Evolutionary conservation across 345 rosid species (phyloP), one percentile per base, ranked within the genome.

Genomic region (Ailanthus altissimus): DNA sequence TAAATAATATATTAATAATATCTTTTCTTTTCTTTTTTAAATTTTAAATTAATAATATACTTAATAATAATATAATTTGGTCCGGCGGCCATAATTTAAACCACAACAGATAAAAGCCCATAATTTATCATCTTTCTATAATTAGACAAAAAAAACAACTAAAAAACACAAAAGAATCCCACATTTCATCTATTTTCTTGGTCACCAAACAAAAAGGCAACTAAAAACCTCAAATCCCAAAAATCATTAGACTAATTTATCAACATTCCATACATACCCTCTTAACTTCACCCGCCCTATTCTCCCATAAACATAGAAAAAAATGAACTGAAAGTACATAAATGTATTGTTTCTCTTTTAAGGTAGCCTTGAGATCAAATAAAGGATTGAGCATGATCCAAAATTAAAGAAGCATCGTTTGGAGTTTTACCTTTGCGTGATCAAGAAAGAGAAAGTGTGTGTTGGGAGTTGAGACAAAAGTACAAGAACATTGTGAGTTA

Each of bases 111-210:
- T 4, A 12, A 56, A 43, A 50, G 16, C 51, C 76, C 62, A 53
- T 49, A 46, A 23, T 20, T n/a, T 13, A 70, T 58, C 57, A 23
- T 62, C 58, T 21, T 57, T 67, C 46, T 42, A 49, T 63, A 36
- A n/a, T 21, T 13, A 36, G 60, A 36, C n/a, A n/a, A n/a, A n/a
- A n/a, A n/a, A n/a, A n/a, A n/a, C n/a, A n/a, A n/a, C n/a, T n/a
- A 40, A 38, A 56, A 2, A 42, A 23, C 12, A 68, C 62, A 47
- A 70, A 38, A 63, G 57, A 63, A 36, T 21, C 23, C 62, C 20
- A 32, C 13, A 10, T 75, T 62, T 15, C 25, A 36, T 74, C 51
- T 73, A 67, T 80, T 57, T 72, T 64, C 42, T 61, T 5, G 11
- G 53, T 2, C 68, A 42, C 10, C 40, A 66, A 74, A 51, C 63